These are phyloP conservation scores for Salix suchowensis DNA, from an alignment of 345 rosid species.

Conservation along the genomic window DNA sequence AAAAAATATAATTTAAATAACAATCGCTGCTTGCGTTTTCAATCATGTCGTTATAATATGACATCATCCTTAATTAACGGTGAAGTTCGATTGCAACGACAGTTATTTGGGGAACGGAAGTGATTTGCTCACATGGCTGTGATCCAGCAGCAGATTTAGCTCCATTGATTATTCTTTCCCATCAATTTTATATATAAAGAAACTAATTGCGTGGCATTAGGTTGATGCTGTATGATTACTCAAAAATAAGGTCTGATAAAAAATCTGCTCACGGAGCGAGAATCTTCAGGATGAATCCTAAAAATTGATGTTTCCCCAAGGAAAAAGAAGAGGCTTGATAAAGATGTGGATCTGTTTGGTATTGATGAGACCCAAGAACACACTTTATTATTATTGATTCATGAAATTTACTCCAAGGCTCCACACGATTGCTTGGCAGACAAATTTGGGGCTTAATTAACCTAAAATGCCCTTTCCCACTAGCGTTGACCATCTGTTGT, in stretches of 20 bases:
- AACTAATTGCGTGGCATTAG: neutral
- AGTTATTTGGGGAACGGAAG: neutral
- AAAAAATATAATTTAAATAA: no score
- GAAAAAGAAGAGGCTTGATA: neutral
- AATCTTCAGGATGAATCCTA: neutral
- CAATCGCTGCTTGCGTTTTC: no score
- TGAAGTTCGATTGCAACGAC: neutral
- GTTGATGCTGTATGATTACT: neutral
- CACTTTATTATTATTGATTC: neutral
- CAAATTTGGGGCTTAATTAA: slow-evolving; percentile 6
- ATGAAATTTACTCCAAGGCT: neutral
- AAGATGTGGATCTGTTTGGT: slow-evolving; percentile 15
- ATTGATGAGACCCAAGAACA: slow-evolving; percentile 17
- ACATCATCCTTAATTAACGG: neutral
- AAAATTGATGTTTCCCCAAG: neutral
- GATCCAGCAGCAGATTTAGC: neutral
- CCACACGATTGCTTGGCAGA: slow-evolving; percentile 20
- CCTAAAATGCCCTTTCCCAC: neutral
- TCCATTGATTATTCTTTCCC: neutral
- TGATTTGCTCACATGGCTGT: neutral
- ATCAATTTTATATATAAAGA: no score
- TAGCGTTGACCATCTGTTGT: neutral
- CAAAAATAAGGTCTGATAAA: neutral
- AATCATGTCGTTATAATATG: no score
- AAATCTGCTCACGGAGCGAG: neutral